Percentiles rank a stretch among this genome's conserved stretches.
Conservation (phyloP, 345 rosid genomes). For the Punica granatum region DNA sequence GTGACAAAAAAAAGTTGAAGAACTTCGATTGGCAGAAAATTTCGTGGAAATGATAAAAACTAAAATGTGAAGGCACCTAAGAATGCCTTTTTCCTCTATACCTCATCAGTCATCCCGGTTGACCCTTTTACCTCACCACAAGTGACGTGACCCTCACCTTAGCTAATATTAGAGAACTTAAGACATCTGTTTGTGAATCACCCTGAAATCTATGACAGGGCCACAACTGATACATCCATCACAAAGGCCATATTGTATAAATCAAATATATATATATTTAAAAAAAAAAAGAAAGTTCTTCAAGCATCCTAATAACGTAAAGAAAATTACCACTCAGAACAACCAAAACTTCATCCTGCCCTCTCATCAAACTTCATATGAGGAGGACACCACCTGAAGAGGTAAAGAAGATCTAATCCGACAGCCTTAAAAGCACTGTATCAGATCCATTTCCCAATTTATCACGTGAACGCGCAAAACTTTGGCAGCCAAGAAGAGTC, state of each 20-base stretch:
- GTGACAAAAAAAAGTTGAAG: too few relatives aligned
- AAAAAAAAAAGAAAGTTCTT: too few relatives aligned
- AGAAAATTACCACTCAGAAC: not conserved
- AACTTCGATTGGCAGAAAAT: too few relatives aligned
- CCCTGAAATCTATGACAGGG: not conserved
- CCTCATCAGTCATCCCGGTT: not conserved
- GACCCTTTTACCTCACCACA: not conserved
- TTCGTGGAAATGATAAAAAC: too few relatives aligned
- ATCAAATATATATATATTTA: too few relatives aligned
- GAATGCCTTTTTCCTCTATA: too few relatives aligned
- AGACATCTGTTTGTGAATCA: not conserved
- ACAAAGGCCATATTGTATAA: not conserved
- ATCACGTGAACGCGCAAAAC: not conserved
- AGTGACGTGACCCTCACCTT: not conserved
- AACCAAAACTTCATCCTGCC: not conserved
- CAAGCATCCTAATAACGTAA: not conserved
- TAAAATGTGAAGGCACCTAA: too few relatives aligned
- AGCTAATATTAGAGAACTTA: not conserved
- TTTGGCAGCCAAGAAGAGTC: not conserved
- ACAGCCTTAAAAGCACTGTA: not conserved
- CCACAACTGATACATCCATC: not conserved
- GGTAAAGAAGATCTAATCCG: not conserved
- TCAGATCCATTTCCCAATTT: not conserved
- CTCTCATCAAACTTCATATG: not conserved
- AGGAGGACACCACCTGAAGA: not conserved